Evolutionary conservation across 768 basidiomycete species (phyloP).

Genomic region (Mycena chlorophos): DNA sequence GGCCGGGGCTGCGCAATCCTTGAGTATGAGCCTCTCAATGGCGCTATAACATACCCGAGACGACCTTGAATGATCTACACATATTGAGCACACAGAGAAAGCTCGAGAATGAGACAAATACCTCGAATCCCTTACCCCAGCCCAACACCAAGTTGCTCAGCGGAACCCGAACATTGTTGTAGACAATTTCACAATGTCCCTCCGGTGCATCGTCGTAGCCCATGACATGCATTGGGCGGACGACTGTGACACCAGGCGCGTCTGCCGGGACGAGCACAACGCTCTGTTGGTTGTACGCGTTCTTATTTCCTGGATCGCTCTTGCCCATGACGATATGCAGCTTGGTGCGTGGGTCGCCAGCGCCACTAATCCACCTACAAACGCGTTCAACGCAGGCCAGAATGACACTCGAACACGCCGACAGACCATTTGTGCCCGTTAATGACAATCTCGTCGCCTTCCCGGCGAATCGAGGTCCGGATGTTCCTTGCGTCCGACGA

Average conservation of each 20-base stretch:
- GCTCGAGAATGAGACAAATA: slow-evolving; percentile 25
- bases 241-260: slow-evolving; percentile 80
- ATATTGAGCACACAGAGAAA: neutral
- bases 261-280: slow-evolving; percentile 93
- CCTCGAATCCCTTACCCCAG: slow-evolving; percentile 95
- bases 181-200: slow-evolving; percentile 94
- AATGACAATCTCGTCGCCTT: slow-evolving; percentile 87
- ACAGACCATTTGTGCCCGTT: slow-evolving; percentile 94
- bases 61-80: slow-evolving; percentile 90
- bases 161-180: slow-evolving; percentile 91
- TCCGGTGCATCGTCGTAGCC: slow-evolving; percentile 96
- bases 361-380: slow-evolving; percentile 93
- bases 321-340: slow-evolving; percentile 95
- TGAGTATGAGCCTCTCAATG: neutral
- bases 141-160: slow-evolving; percentile 81
- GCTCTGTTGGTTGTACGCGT: slow-evolving; percentile 81
- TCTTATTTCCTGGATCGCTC: slow-evolving; percentile 82
- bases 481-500: slow-evolving; percentile 97
- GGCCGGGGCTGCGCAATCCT: slow-evolving; percentile 66
- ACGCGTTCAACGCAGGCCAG: neutral
- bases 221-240: slow-evolving; percentile 92
- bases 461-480: slow-evolving; percentile 78
- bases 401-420: neutral
- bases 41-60: slow-evolving; percentile 61
- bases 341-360: slow-evolving; percentile 87